Evolutionary conservation across 2,329 filamentous ascomycete genomes (phyloP).

Genomic region (Cordyceps tenuipes): DNA sequence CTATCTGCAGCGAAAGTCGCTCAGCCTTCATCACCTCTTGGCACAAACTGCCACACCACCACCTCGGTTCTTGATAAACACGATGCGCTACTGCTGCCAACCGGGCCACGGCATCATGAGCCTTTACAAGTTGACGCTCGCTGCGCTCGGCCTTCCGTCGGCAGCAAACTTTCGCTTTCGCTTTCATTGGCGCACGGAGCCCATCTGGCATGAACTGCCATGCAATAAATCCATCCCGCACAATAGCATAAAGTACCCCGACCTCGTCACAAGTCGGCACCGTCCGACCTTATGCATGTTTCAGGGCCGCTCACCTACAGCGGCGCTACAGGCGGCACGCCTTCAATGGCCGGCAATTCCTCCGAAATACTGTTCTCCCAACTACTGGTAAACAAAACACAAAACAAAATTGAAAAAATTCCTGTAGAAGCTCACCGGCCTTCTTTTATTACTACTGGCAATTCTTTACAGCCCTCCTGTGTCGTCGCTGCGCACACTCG

Average conservation of each 20-base stretch:
- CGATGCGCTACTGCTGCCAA: slow-evolving; percentile 4
- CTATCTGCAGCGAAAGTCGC: neutral
- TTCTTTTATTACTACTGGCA: neutral
- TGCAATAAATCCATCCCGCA: neutral
- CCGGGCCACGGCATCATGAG: neutral
- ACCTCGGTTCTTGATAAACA: neutral
- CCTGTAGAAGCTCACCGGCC: neutral
- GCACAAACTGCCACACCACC: neutral
- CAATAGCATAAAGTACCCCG: neutral
- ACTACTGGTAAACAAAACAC: neutral
- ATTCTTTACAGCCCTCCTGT: neutral
- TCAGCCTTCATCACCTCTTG: neutral
- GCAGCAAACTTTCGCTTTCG: neutral
- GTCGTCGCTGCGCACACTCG: neutral
- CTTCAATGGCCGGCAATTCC: neutral
- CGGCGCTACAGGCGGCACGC: neutral
- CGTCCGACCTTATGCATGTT: neutral
- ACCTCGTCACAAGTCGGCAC: neutral
- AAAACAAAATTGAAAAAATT: neutral
- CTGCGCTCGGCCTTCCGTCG: neutral
- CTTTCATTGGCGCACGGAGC: neutral
- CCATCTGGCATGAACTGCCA: neutral
- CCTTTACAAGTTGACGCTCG: neutral
- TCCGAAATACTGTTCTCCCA: neutral
- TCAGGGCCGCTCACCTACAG: neutral